Evolutionary conservation across 495 filamentous ascomycete genomes (phyloP).

Genomic region (Neurospora sp.): DNA sequence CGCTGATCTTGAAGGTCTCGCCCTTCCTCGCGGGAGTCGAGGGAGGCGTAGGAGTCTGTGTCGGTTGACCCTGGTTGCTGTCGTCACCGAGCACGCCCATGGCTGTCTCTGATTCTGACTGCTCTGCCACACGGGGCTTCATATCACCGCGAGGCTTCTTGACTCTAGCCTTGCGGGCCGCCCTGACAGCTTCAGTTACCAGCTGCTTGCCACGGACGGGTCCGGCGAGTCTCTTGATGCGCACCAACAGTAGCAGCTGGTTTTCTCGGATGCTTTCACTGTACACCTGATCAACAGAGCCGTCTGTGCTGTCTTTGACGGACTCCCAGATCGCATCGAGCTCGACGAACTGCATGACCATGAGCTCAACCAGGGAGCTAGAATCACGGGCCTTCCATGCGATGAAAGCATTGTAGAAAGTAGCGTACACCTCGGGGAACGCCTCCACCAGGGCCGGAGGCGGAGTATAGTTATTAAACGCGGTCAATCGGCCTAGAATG

Average conservation of each 20-base stretch:
- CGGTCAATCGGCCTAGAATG: constrained; percentile 48
- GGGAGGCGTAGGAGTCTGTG: constrained; percentile 35
- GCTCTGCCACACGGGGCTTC: constrained; percentile 51
- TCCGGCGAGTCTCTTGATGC: constrained; percentile 84
- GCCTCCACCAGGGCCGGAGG: constrained; percentile 50
- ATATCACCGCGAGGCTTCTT: constrained; percentile 63
- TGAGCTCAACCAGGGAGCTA: constrained; percentile 77
- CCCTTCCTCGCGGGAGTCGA: constrained; percentile 25
- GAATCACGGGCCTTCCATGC: constrained; percentile 94
- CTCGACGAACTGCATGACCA: constrained; percentile 92
- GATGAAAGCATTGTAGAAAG: constrained; percentile 85
- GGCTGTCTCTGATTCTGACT: constrained; percentile 25
- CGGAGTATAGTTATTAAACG: constrained; percentile 43
- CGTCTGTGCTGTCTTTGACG: constrained; percentile 80
- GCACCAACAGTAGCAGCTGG: constrained; percentile 76
- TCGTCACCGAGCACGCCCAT: constrained; percentile 29
- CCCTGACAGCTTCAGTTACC: constrained; percentile 72
- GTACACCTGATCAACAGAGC: constrained; percentile 82
- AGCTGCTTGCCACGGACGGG: constrained; percentile 69
- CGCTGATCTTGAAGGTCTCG: constrained; percentile 29
- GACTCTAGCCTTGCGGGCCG: constrained; percentile 60
- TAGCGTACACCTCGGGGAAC: constrained; percentile 59
- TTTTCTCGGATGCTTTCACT: constrained; percentile 88
- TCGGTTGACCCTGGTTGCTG: constrained; percentile 16
- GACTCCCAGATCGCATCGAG: constrained; percentile 94